Percentiles rank a stretch among this genome's conserved stretches.
Evolutionary conservation across 306 rosid species (phyloP).

Genomic region (Trifolium fragiferum): DNA sequence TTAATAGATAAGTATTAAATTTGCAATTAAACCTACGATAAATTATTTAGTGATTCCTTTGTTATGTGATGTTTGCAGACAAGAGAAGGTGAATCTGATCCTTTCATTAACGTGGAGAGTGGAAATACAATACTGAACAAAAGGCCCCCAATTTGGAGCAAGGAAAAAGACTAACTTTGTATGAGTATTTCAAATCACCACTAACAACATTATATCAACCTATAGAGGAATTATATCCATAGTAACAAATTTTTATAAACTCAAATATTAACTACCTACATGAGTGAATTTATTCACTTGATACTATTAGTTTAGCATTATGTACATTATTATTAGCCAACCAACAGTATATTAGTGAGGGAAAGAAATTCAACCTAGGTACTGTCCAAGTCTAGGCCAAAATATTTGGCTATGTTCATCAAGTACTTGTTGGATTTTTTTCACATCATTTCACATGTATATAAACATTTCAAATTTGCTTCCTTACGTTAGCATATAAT

Average conservation of each 20-base stretch:
- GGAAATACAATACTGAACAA: slow-evolving; percentile 58
- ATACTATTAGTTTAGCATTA: slow-evolving; percentile 37
- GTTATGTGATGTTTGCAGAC: slow-evolving; percentile 48
- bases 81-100: slow-evolving; percentile 75
- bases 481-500: neutral
- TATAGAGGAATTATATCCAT: slow-evolving; percentile 20
- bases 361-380: neutral
- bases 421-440: slow-evolving; percentile 23
- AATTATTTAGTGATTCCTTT: slow-evolving; percentile 26
- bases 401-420: slow-evolving; percentile 32
- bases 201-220: slow-evolving; percentile 14
- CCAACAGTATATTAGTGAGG: slow-evolving; percentile 27
- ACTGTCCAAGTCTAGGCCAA: slow-evolving; percentile 32
- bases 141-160: slow-evolving; percentile 62
- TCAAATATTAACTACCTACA: slow-evolving; percentile 24
- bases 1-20: too few relatives aligned
- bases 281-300: slow-evolving; percentile 37
- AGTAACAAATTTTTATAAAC: slow-evolving; percentile 28
- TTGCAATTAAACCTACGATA: too few relatives aligned
- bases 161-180: slow-evolving; percentile 68
- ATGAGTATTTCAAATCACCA: slow-evolving; percentile 21
- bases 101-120: slow-evolving; percentile 64
- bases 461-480: neutral
- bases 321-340: slow-evolving; percentile 32
- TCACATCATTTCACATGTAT: slow-evolving; percentile 19